Evolutionary conservation across 163 green algal genomes (phyloP), one percentile per base, ranked within the genome.

Genomic region (Trebouxiophyceae sp.): DNA sequence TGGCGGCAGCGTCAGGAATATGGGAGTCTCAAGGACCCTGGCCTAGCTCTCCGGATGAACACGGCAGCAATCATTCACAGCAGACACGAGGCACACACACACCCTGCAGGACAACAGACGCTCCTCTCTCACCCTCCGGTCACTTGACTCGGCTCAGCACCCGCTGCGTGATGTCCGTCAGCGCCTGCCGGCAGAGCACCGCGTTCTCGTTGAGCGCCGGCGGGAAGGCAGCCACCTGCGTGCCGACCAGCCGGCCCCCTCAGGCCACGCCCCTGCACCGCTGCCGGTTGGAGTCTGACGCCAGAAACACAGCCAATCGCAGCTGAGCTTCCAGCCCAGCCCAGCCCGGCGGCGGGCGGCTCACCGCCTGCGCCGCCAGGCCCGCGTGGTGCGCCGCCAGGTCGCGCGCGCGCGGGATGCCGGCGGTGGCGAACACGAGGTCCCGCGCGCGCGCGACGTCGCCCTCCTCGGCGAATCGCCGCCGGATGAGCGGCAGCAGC

Each of bases 391-490:
- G 27, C 0, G 70, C 66, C 7, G 92, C 91, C 56, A 97, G 71
- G 58, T 85, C 73, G 32, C 77, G 78, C 0, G 90, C 81, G 2
- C 78, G 71, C 66, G 86, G 61, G 22, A 96, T 85, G 23, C 88
- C 91, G 7, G 79, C 59, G 59, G 81, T 73, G 33, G 30, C n/a
- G 30, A 65, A 62, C 2, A 83, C 66, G 20, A 79, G 26, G 23
- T 62, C 33, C 65, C 74, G 57, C 24, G 89, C 87, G 62, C 64
- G 33, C 16, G 89, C 73, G n/a, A 98, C 86, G 63, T 98, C 93
- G 1, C 89, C 88, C 2, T 84, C 71, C 8, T 78, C 33, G 54
- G 84, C 90, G 71, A 98, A 98, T 39, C 89, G 89, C 12, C 93
- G 78, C 63, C 80, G 63, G 23, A 97, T 93, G 12, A 99, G 63